Evolutionary conservation across 2,329 filamentous ascomycete genomes (phyloP), one percentile per base, ranked within the genome.

Genomic region (Claviceps purpurea): DNA sequence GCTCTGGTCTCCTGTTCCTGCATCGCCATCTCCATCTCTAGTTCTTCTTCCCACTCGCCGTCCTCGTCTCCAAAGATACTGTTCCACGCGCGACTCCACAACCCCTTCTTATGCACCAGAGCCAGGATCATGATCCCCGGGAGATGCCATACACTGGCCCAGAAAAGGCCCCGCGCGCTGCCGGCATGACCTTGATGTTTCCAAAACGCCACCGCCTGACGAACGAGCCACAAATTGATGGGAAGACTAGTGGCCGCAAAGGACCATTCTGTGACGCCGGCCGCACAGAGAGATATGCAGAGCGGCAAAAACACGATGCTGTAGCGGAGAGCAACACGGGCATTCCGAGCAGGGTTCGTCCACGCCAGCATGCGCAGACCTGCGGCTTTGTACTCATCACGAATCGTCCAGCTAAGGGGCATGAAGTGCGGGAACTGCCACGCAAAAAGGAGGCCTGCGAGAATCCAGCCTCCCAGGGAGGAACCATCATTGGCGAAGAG

Each of bases 341-440:
- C 84, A 63, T 97, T 97, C 61, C 84, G 80, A 0, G 83, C 82
- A 0, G 90, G 88, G 64, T 97, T 91, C 5, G 85, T 84, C 84
- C 90, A 97, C 47, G 79, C 81, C 3, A 97, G 75, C 93, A 85
- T 85, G 56, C 76, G 74, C 62, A 84, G 76, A 8, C 81, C 82
- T 0, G 79, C 82, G 11, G 72, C 74, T 57, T 82, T 84, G 73
- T 98, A 98, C 66, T 98, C 93, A 8, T 94, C 84, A 20, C 89
- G 78, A 55, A 97, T 95, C 4, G 80, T 75, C 79, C 91, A 94
- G 47, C 87, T 90, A 22, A 98, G 75, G 1, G 90, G 85, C 77
- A 96, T 97, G 73, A 98, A 98, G 70, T 98, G 93, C 3, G 93
- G 89, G 64, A 98, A 97, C 65, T 98, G 91, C 93, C 93, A 98